Base-by-base conservation (phyloP, 2,329 filamentous ascomycete genomes). In the Ascosphaera pollenicola region DNA sequence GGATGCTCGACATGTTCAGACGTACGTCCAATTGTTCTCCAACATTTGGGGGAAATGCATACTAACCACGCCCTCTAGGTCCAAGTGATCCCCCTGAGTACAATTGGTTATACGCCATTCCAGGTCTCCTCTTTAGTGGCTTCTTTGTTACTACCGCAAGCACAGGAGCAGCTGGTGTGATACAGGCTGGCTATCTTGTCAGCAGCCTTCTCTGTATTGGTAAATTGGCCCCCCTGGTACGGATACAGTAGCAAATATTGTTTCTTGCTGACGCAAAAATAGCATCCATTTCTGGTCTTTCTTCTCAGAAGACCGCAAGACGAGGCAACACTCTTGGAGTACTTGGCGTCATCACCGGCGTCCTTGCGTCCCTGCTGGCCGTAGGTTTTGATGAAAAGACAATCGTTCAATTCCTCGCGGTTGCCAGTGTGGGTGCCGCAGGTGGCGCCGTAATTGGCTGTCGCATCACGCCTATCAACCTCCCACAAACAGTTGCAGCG, bases 1-100 rank as follows among this genome's bases (percentile, higher is more conserved):
- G 84, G 45, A 93, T 93, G 84, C 64, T 93, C 35, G 83, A 92
- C 54, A 87, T 87, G 80, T 87, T 87, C 54, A 79, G 78, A 52
- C 70, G 79, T 65, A 51, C 49, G 68, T 24, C 28, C 17, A 54
- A 4, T 28, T 17, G 17, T 21, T n/a, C 10, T 17, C 13, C 2
- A 11, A 7, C 31, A 5, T n/a, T n/a, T n/a, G 8, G 8, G 32
- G 15, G 32, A 18, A 40, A 39, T 40, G 41, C 42, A 51, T 56
- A 49, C 56, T 57, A n/a, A n/a, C n/a, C n/a, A n/a, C n/a, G n/a
- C n/a, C 43, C 3, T 38, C 8, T 40, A 69, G 70, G 75, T 10
- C 77, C 81, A 18, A 89, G 81, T 3, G 84, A 92, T 47, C 84
- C 83, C 24, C 74, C 78, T 0, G 84, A 93, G 54, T 92, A 87